A percentile compares a stretch with the other conserved stretches of the same genome.
Evolutionary conservation across 1,284 basidiomycete species (phyloP).

Genomic region (Cutaneotrichosporon mucoides): DNA sequence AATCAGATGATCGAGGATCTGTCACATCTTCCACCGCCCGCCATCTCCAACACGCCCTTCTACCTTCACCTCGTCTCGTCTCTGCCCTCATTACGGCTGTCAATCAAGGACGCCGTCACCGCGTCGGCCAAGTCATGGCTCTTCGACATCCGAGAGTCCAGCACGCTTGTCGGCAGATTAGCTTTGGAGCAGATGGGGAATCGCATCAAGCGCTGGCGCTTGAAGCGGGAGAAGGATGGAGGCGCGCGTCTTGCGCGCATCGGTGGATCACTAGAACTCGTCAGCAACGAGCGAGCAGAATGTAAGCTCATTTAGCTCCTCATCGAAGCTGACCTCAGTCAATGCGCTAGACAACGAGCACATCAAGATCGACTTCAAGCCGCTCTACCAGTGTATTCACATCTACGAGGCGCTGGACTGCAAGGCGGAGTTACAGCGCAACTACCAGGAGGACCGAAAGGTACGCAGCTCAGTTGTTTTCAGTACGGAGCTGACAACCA

Average conservation of each 20-base stretch:
- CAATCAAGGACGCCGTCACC: slow-evolving; percentile 89
- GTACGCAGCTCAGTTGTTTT: slow-evolving; percentile 49
- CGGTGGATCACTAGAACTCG: slow-evolving; percentile 89
- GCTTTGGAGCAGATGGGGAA: slow-evolving; percentile 88
- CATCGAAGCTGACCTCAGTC: slow-evolving; percentile 53
- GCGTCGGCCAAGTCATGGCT: slow-evolving; percentile 97
- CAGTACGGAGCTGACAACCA: slow-evolving; percentile 36
- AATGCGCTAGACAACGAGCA: slow-evolving; percentile 88
- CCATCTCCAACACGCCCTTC: slow-evolving; percentile 86
- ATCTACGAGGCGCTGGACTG: slow-evolving; percentile 90
- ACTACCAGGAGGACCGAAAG: slow-evolving; percentile 93
- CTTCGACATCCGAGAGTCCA: slow-evolving; percentile 86
- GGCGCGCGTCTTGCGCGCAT: slow-evolving; percentile 67
- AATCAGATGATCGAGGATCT: slow-evolving; percentile 69
- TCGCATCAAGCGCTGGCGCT: slow-evolving; percentile 78
- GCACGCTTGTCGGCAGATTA: slow-evolving; percentile 76
- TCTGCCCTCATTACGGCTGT: slow-evolving; percentile 78
- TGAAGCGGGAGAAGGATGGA: slow-evolving; percentile 63
- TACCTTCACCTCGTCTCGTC: slow-evolving; percentile 88
- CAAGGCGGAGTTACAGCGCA: slow-evolving; percentile 80
- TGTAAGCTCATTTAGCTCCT: slow-evolving; percentile 57
- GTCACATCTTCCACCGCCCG: slow-evolving; percentile 81
- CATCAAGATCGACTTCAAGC: slow-evolving; percentile 86
- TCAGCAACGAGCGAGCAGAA: slow-evolving; percentile 90
- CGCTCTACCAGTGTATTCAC: slow-evolving; percentile 94